Percentiles rank a stretch among this genome's conserved stretches.
phyloP scores from a whole-genome alignment of 2,329 filamentous ascomycete genomes.

The Pestalotiopsis fici region DNA sequence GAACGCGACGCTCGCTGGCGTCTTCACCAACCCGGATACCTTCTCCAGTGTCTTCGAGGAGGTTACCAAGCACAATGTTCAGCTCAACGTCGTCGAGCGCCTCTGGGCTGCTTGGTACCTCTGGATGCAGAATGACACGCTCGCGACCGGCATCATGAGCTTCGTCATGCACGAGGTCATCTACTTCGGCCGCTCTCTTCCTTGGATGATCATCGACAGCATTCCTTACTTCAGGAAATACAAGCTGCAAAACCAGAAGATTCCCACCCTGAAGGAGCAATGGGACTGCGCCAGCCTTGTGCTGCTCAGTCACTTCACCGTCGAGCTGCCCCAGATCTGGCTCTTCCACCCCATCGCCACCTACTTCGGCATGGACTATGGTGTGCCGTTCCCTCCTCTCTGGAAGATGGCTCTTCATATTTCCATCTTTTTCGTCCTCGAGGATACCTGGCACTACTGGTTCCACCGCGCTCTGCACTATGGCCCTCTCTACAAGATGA shows the following conservation, averaged over 20 bases:
- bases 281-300: conserved; percentile 93
- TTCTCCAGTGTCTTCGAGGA: conserved; percentile 63
- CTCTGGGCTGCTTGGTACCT: conserved; percentile 96
- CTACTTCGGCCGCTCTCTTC: conserved; percentile 90
- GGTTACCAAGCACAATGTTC: conserved; percentile 73
- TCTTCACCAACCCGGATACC: conserved; percentile 49
- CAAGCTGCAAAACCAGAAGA: conserved; percentile 91
- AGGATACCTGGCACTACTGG: conserved; percentile 99
- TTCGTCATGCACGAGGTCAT: conserved; percentile 92
- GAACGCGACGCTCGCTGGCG: conserved; percentile 50
- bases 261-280: conserved; percentile 90
- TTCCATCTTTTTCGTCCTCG: conserved; percentile 88
- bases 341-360: conserved; percentile 97
- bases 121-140: conserved; percentile 96
- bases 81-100: conserved; percentile 83
- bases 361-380: conserved; percentile 84
- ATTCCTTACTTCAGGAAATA: conserved; percentile 88
- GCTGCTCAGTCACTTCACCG: conserved; percentile 93
- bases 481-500: conserved; percentile 90
- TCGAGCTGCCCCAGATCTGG: conserved; percentile 98
- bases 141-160: conserved; percentile 96
- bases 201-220: conserved; percentile 89
- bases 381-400: conserved; percentile 83
- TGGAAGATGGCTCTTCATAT: conserved; percentile 92
- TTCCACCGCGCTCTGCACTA: conserved; percentile 91